These are phyloP conservation scores for Paratinospora sagittata DNA, from an alignment of 164 flowering plant species.

Conservation along the genomic window DNA sequence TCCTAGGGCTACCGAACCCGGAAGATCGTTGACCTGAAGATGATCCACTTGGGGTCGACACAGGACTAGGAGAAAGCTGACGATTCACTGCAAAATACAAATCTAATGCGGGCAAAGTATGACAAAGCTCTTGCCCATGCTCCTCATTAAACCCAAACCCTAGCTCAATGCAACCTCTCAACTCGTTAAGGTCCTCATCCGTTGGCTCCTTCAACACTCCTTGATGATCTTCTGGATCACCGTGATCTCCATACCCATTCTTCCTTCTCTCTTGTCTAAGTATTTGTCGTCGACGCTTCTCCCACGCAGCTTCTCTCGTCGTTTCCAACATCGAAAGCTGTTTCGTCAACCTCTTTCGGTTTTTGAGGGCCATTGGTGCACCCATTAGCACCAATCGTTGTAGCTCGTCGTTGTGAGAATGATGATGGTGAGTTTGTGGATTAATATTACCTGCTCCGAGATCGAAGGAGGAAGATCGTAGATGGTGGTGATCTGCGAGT, in stretches of 20 bases:
- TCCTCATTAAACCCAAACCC: conserved; percentile 86
- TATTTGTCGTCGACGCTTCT: conserved; percentile 58
- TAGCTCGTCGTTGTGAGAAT: conserved; percentile 40
- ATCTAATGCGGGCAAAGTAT: conserved; percentile 82
- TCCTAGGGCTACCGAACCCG: conserved; percentile 42
- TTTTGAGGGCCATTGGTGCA: conserved; percentile 22
- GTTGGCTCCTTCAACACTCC: conserved; percentile 21
- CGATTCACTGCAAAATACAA: conserved; percentile 80
- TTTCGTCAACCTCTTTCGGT: conserved; percentile 42
- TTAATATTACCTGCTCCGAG: too few relatives aligned
- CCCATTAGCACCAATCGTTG: conserved; percentile 34
- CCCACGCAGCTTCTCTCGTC: conserved; percentile 74
- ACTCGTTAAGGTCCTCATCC: conserved; percentile 78
- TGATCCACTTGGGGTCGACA: conserved; percentile 31
- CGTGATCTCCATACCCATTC: conserved; percentile 13
- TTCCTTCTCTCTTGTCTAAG: conserved; percentile 33
- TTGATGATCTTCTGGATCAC: conserved; percentile 12
- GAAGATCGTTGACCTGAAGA: conserved; percentile 33
- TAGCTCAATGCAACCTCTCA: conserved; percentile 79
- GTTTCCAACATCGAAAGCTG: conserved; percentile 76
- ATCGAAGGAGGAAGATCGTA: too few relatives aligned
- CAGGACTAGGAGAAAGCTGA: conserved; percentile 52
- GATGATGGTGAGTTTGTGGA: too few relatives aligned
- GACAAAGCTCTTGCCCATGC: conserved; percentile 51
- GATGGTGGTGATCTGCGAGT: neutral